Evolutionary conservation across 108 stramenopile species (phyloP).

Genomic region (Skeletonema marinoi): DNA sequence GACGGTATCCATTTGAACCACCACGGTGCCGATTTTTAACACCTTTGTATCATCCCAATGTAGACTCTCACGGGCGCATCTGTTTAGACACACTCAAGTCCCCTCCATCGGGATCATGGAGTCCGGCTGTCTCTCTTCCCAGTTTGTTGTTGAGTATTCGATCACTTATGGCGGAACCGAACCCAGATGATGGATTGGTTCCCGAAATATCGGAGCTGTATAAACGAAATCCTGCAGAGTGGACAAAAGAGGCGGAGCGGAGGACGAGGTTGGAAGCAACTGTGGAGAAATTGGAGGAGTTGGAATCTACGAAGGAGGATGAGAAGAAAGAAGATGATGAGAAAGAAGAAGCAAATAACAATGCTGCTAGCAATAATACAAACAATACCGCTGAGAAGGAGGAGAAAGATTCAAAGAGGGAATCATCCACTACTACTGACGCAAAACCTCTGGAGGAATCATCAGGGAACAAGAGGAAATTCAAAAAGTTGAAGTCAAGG

Average conservation of each 20-base stretch:
- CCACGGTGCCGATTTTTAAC: constrained; percentile 74
- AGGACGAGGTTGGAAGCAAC: constrained; percentile 45
- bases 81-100: constrained; percentile 72
- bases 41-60: constrained; percentile 73
- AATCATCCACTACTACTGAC: neutral
- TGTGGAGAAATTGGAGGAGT: constrained; percentile 36
- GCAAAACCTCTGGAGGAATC: neutral
- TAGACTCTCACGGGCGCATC: constrained; percentile 70
- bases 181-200: constrained; percentile 77
- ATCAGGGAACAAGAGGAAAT: neutral
- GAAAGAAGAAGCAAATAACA: neutral
- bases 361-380: neutral
- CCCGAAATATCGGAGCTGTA: constrained; percentile 66
- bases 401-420: neutral
- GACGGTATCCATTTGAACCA: constrained; percentile 70
- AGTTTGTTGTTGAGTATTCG: constrained; percentile 69
- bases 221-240: constrained; percentile 30
- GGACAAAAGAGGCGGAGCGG: constrained; percentile 38
- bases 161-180: constrained; percentile 69
- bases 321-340: neutral
- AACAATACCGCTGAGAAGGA: neutral
- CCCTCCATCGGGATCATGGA: constrained; percentile 65
- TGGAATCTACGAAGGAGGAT: constrained; percentile 16
- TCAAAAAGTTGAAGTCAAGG: constrained; percentile 1
- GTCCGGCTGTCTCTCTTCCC: constrained; percentile 68